phyloP scores from a whole-genome alignment of 371 early-diverging fungal genomes.

The Batrachochytrium dendrobatidis region DNA sequence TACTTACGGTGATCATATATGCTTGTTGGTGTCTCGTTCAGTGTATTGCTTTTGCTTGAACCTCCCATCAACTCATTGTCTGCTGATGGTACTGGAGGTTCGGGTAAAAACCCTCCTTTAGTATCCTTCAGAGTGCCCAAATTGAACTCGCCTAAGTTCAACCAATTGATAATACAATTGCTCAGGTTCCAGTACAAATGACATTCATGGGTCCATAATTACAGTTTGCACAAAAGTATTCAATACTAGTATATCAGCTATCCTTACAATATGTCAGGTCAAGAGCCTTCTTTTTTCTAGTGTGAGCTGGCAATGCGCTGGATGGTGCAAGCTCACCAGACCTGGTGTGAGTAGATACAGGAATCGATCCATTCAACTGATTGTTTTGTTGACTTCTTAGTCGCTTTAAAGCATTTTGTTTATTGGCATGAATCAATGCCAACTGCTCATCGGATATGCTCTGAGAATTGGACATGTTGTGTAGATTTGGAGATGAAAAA shows the following conservation, averaged over 20 bases:
- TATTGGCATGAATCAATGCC: no score
- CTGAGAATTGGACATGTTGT: no score
- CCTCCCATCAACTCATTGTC: slow-evolving; percentile 21
- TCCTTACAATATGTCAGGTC: slow-evolving; percentile 34
- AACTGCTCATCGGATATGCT: no score
- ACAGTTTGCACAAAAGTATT: background rate
- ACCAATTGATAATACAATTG: background rate
- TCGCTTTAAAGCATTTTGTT: no score
- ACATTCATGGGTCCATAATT: background rate
- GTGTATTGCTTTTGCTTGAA: background rate
- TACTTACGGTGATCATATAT: slow-evolving; percentile 45
- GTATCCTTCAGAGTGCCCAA: slow-evolving; percentile 69
- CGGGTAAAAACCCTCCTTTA: slow-evolving; percentile 69
- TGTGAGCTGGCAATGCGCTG: no score
- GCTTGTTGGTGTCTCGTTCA: slow-evolving; percentile 19
- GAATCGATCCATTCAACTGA: no score
- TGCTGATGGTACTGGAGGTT: slow-evolving; percentile 28
- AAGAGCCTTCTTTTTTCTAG: slow-evolving; percentile 17
- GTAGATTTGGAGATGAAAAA: no score
- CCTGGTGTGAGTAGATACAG: no score
- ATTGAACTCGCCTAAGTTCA: slow-evolving; percentile 60
- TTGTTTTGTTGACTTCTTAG: no score
- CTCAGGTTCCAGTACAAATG: background rate
- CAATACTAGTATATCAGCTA: background rate
- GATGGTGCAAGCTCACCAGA: no score